Conservation (phyloP, 306 rosid genomes). For the Ammopiptanthus mongolicus region DNA sequence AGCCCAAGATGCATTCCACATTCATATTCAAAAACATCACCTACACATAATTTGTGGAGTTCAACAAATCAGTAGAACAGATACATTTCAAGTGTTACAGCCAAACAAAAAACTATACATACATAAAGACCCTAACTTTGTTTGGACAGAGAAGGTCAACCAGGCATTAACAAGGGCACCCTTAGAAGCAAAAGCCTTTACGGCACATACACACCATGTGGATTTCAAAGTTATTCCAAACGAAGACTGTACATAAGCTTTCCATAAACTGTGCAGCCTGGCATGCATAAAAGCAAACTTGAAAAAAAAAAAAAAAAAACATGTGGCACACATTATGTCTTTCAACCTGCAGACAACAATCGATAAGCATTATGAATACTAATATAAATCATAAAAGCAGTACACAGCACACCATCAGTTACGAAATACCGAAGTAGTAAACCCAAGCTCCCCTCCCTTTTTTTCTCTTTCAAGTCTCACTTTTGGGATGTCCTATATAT, state of each 20-base stretch:
- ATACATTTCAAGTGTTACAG: constrained; percentile 11
- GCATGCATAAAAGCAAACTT: neutral
- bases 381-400: constrained; percentile 2
- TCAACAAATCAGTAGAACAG: constrained; percentile 6
- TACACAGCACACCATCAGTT: neutral
- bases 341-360: neutral
- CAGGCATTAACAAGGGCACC: neutral
- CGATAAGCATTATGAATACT: neutral
- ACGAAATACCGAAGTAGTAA: neutral
- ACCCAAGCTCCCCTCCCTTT: neutral
- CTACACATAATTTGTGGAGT: neutral
- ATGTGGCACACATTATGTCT: neutral
- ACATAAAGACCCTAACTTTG: neutral
- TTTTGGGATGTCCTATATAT: too few relatives aligned
- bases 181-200: neutral
- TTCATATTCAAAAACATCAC: neutral
- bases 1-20: neutral
- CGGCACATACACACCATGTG: neutral
- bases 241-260: constrained; percentile 1
- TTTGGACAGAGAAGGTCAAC: neutral
- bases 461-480: neutral
- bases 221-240: neutral
- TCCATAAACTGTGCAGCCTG: neutral
- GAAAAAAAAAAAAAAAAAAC: neutral
- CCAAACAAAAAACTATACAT: neutral